Conservation (phyloP, 441 rosid species). For the Brassica hybrid region DNA sequence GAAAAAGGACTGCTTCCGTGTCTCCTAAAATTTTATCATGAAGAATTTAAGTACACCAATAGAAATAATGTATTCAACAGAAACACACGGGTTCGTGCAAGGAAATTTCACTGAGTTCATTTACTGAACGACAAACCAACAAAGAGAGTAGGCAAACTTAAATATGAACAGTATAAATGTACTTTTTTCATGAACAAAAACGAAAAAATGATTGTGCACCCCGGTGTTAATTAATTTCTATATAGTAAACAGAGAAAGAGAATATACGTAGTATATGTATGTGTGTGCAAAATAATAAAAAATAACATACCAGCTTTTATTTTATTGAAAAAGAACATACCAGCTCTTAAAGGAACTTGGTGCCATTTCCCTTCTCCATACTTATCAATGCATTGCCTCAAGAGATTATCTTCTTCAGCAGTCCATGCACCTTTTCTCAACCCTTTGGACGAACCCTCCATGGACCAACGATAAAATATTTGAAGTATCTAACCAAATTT, state of each 20-base stretch:
- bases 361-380: slow-evolving; percentile 69
- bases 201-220: no score
- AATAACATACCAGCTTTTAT: background rate
- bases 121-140: slow-evolving; percentile 12
- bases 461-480: background rate
- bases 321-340: slow-evolving; percentile 31
- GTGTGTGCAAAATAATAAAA: background rate
- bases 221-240: background rate
- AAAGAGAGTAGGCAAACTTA: background rate
- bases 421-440: slow-evolving; percentile 53
- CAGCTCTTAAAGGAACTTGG: slow-evolving; percentile 53
- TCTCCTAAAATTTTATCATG: background rate
- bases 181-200: no score
- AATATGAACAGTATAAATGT: background rate
- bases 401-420: slow-evolving; percentile 50
- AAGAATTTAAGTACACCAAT: slow-evolving; percentile 32
- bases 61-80: background rate
- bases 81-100: background rate
- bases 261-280: background rate
- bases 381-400: slow-evolving; percentile 44
- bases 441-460: slow-evolving; percentile 35
- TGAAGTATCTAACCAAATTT: background rate
- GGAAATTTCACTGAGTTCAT: background rate
- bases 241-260: background rate
- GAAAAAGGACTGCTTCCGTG: background rate